Conservation (phyloP, 306 rosid species). For the Ormosia semicastrata region DNA sequence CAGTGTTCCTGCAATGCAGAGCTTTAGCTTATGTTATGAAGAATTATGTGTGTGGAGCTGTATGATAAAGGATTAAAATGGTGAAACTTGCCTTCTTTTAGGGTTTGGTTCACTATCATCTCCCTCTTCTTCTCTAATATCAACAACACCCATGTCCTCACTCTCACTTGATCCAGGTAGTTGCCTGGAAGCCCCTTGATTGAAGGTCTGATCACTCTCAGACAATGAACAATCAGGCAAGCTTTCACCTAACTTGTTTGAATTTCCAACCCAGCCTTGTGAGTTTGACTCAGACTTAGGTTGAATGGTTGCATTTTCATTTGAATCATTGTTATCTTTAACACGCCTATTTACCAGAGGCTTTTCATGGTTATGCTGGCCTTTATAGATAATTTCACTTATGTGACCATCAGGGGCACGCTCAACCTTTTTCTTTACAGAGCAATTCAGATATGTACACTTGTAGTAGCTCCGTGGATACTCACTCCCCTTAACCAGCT, state of each 20-base stretch:
- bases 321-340: too few relatives aligned
- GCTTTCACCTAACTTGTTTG: slow-evolving; percentile 46
- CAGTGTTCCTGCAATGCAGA: slow-evolving; percentile 65
- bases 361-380: too few relatives aligned
- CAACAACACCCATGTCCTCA: slow-evolving; percentile 60
- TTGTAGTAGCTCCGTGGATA: too few relatives aligned
- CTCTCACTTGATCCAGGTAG: slow-evolving; percentile 62
- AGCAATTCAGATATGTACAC: too few relatives aligned
- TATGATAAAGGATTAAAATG: slow-evolving; percentile 9
- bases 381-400: too few relatives aligned
- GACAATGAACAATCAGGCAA: slow-evolving; percentile 37
- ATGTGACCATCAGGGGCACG: too few relatives aligned
- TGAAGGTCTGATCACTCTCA: slow-evolving; percentile 45
- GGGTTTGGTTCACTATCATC: slow-evolving; percentile 69
- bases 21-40: slow-evolving; percentile 4
- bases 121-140: slow-evolving; percentile 52
- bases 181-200: slow-evolving; percentile 43
- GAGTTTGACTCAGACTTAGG: slow-evolving; percentile 55
- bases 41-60: not conserved
- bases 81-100: slow-evolving; percentile 68
- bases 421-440: too few relatives aligned
- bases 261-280: slow-evolving; percentile 54
- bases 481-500: too few relatives aligned
- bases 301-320: slow-evolving; percentile 34
- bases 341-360: too few relatives aligned